Conservation (phyloP, 768 basidiomycete species). For the Termitomyces titanicus region DNA sequence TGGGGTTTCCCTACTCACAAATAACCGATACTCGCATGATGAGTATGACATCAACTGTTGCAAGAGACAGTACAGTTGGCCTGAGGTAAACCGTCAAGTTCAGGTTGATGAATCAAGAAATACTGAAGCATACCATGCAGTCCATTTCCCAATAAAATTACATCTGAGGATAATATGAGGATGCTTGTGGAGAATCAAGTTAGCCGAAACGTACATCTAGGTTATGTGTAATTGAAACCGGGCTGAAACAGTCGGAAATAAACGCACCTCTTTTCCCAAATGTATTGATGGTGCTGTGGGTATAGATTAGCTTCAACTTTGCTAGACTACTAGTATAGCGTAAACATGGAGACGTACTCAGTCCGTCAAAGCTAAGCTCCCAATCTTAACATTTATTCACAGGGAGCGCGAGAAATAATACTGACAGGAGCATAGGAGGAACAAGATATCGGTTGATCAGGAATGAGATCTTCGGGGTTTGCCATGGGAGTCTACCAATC, state of each 20-base stretch:
- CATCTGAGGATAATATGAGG: neutral
- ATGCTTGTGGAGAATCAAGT: neutral
- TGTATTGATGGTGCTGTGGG: neutral
- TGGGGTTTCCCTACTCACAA: neutral
- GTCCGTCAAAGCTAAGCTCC: neutral
- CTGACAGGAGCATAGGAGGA: constrained; percentile 2
- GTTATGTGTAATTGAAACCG: neutral
- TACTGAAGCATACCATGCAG: neutral
- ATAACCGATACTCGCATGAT: neutral
- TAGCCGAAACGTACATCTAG: neutral
- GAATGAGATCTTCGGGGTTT: neutral
- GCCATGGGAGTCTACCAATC: neutral
- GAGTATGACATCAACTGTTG: constrained; percentile 1
- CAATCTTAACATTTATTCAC: neutral
- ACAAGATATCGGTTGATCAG: constrained; percentile 1
- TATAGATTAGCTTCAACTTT: neutral
- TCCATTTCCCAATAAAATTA: neutral
- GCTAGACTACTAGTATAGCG: neutral
- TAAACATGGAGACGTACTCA: neutral
- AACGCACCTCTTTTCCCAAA: neutral
- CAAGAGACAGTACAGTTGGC: neutral
- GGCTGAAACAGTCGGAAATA: neutral
- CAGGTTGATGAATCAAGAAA: neutral
- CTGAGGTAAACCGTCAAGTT: neutral
- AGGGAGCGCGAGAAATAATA: neutral